Percentiles rank a stretch among this genome's conserved stretches.
phyloP scores from a whole-genome alignment of 768 basidiomycete genomes.

The Amylocystis lapponica region DNA sequence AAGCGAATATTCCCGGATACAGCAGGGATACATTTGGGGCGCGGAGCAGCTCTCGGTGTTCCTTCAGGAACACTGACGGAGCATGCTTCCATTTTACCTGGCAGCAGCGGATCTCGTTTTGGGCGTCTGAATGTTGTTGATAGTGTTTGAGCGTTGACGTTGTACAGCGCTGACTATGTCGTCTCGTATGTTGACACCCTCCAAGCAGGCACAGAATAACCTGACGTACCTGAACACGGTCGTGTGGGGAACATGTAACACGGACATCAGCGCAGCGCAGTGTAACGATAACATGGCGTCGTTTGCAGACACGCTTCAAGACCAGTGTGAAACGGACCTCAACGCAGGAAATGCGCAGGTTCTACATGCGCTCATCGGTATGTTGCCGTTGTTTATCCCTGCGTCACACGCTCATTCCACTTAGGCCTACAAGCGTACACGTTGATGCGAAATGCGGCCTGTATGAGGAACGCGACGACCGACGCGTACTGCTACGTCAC shows the following conservation, averaged over 20 bases:
- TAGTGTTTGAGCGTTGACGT: too few species aligned
- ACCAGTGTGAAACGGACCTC: conserved; percentile 54
- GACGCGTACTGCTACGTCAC: conserved; percentile 71
- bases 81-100: too few species aligned
- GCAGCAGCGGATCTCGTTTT: too few species aligned
- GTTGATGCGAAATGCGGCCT: conserved; percentile 57
- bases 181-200: conserved; percentile 2
- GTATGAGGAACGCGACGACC: conserved; percentile 49
- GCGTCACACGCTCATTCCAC: too few species aligned
- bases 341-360: conserved; percentile 39
- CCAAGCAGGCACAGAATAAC: conserved; percentile 58
- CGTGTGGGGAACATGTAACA: conserved; percentile 80
- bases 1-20: too few species aligned
- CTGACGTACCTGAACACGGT: conserved; percentile 57
- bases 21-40: too few species aligned
- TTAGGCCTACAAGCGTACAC: conserved; percentile 58
- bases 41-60: too few species aligned
- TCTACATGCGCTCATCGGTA: background rate
- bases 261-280: conserved; percentile 37
- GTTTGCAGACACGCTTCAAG: conserved; percentile 46
- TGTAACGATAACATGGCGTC: conserved; percentile 66
- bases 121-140: too few species aligned
- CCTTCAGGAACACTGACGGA: too few species aligned
- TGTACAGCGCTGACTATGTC: too few species aligned
- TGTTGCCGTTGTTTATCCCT: background rate